phyloP scores from a whole-genome alignment of 257 asterid genomes.

The Gynochthodes officinalis region DNA sequence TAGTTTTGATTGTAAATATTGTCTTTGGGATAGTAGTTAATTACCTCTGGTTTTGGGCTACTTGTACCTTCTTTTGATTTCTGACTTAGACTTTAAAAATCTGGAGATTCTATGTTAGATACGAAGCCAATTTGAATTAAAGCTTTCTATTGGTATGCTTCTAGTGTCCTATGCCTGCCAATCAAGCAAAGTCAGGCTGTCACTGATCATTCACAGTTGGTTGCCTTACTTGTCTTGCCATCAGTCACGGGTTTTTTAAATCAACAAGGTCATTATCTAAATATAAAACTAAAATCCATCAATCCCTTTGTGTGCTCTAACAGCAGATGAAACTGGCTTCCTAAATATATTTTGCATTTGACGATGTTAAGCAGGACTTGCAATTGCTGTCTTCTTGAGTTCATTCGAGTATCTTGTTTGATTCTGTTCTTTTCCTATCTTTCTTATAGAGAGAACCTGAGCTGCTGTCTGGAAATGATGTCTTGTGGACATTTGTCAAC shows the following conservation, averaged over 20 bases:
- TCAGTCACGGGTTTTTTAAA: background rate
- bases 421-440: slow-evolving; percentile 17
- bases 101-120: background rate
- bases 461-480: slow-evolving; percentile 85
- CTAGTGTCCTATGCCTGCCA: background rate
- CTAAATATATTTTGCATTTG: slow-evolving; percentile 1
- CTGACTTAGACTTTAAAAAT: background rate
- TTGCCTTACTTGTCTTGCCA: background rate
- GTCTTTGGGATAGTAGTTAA: background rate
- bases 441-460: slow-evolving; percentile 83
- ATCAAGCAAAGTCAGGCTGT: background rate
- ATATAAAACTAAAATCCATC: background rate
- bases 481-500: slow-evolving; percentile 94
- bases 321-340: background rate
- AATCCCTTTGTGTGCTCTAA: background rate
- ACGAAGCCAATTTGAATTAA: background rate
- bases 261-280: background rate
- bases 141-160: background rate
- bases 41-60: background rate
- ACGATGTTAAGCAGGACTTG: background rate
- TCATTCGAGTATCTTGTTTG: slow-evolving; percentile 2
- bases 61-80: background rate
- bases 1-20: background rate
- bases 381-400: background rate
- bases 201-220: too few relatives aligned